A percentile compares a stretch with the other conserved stretches of the same genome.
These are phyloP conservation scores for Entomortierella lignicola DNA, from an alignment of 192 early-diverging fungal species.

Conservation along the genomic window DNA sequence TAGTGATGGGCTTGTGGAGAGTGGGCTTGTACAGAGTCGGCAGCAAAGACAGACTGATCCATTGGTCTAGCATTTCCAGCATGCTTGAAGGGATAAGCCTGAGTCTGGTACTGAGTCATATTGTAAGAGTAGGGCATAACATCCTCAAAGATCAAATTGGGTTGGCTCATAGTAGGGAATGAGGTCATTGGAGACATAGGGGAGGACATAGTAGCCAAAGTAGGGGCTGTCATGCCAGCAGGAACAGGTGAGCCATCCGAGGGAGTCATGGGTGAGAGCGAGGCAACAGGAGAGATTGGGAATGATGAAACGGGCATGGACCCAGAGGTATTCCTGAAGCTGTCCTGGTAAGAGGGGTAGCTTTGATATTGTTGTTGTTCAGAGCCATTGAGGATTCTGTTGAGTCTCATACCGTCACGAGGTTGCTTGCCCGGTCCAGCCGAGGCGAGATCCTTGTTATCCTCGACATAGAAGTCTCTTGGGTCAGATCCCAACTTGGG, in stretches of 20 bases:
- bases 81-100: slow-evolving; percentile 52
- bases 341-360: slow-evolving; percentile 34
- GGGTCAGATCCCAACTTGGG: slow-evolving; percentile 45
- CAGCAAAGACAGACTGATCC: slow-evolving; percentile 37
- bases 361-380: slow-evolving; percentile 27
- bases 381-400: slow-evolving; percentile 46
- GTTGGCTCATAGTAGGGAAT: slow-evolving; percentile 48
- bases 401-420: slow-evolving; percentile 48
- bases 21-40: slow-evolving; percentile 14
- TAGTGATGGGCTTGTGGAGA: slow-evolving; percentile 38
- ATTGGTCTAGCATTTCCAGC: slow-evolving; percentile 52
- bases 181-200: slow-evolving; percentile 45
- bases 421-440: slow-evolving; percentile 50
- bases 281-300: slow-evolving; percentile 31
- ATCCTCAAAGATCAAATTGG: slow-evolving; percentile 45
- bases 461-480: slow-evolving; percentile 45
- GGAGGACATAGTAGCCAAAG: slow-evolving; percentile 48
- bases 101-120: slow-evolving; percentile 24
- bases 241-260: slow-evolving; percentile 39
- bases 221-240: slow-evolving; percentile 33
- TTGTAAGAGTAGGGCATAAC: slow-evolving; percentile 48
- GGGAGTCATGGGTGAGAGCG: slow-evolving; percentile 28
- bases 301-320: slow-evolving; percentile 43
- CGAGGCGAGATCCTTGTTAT: slow-evolving; percentile 33
- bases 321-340: slow-evolving; percentile 14